phyloP scores from a whole-genome alignment of 2,329 filamentous ascomycete genomes.

The Nothophaeocryptopus gaeumannii region DNA sequence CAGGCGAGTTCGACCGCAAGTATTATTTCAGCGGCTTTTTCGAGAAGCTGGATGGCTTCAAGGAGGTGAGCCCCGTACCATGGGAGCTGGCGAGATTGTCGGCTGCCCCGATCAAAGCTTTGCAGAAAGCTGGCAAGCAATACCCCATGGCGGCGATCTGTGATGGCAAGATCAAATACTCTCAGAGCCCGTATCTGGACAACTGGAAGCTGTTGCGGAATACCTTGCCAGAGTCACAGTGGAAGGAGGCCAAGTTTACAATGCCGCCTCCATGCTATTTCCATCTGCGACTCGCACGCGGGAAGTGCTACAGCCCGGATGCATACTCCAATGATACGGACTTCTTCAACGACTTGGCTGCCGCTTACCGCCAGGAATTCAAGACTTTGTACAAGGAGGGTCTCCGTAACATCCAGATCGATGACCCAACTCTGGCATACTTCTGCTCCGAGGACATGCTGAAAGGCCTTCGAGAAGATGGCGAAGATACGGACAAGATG shows the following conservation, averaged over 20 bases:
- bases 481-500: conserved; percentile 37
- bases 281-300: conserved; percentile 36
- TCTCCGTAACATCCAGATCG: conserved; percentile 38
- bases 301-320: conserved; percentile 36
- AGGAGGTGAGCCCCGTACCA: conserved; percentile 37
- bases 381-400: conserved; percentile 36
- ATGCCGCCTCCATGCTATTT: conserved; percentile 40
- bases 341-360: conserved; percentile 38
- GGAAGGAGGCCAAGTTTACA: conserved; percentile 38
- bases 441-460: conserved; percentile 40
- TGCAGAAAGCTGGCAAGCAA: conserved; percentile 40
- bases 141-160: conserved; percentile 40
- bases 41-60: conserved; percentile 39
- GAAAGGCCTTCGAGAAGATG: conserved; percentile 34
- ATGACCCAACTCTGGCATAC: conserved; percentile 40
- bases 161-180: conserved; percentile 38
- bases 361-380: conserved; percentile 37
- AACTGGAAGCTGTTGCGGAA: conserved; percentile 37
- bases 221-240: conserved; percentile 34
- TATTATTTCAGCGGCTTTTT: conserved; percentile 41
- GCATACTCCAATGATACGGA: conserved; percentile 35
- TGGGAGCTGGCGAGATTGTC: conserved; percentile 37
- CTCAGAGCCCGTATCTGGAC: conserved; percentile 35
- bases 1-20: conserved; percentile 62
- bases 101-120: conserved; percentile 37